Base-by-base conservation (phyloP, 1,139 yeast genomes). In the Suhomyces taliae region DNA sequence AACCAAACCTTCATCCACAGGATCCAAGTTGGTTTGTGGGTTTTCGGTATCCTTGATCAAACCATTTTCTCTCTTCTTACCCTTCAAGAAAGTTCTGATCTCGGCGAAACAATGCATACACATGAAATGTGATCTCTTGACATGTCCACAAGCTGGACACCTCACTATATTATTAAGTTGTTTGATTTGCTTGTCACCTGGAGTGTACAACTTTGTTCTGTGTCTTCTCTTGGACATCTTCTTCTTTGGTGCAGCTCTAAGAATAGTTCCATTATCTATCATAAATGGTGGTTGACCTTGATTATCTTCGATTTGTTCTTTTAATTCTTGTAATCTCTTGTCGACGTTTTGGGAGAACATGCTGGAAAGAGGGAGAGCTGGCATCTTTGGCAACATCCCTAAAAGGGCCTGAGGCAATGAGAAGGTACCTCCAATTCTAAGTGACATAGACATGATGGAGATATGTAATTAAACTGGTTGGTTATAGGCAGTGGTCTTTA, bases 61-160 rank as follows among this genome's bases (percentile, higher is more conserved):
- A 15, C 60, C 60, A 31, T 53, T 52, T 12, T 55, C 58, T 41
- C 60, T 74, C 58, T 74, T 71, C 58, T 81, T 85, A 26, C 59
- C 63, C 59, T 74, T 75, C 85, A 96, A 87, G 45, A 87, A 76
- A 46, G 78, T 72, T 63, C 82, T 85, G 59, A 91, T 87, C 64
- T 90, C 93, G 36, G 79, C 82, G 52, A 90, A 91, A 69, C 99
- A 91, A 62, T 87, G 81, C 96, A 90, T 90, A 69, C 99, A 91
- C 65, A 91, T 77, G 47, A 90, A 83, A 66, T 91, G 96, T 2
- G 95, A 83, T 61, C 97, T 78, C 69, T 91, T 91, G 57, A 83
- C 87, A 53, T 88, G 87, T 38, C 99, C 99, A 70, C 99, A 93
- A 0, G 97, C 87, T 5, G 98, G 97, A 66, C 99, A 93, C 64